Evolutionary conservation across 1,139 yeast species (phyloP).

Genomic region (Kodamaea arcana): DNA sequence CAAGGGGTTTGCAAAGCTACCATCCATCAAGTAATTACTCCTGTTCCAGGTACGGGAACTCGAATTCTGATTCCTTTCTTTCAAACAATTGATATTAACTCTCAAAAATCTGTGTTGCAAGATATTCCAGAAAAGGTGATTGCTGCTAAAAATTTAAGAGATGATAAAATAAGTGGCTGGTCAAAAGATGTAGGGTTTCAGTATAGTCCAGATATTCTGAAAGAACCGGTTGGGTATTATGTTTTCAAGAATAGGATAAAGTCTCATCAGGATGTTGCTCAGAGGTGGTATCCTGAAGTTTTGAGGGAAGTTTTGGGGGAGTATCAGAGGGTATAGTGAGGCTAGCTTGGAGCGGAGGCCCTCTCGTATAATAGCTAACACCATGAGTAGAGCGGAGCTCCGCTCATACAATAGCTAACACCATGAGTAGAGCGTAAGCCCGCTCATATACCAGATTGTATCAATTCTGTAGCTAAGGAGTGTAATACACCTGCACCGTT

Average conservation of each 20-base stretch:
- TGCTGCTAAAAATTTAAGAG: conserved; percentile 32
- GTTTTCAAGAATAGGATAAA: conserved; percentile 62
- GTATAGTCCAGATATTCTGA: conserved; percentile 39
- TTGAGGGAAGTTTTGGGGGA: conserved; percentile 27
- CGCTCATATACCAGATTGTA: no score
- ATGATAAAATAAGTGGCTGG: conserved; percentile 34
- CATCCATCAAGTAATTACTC: conserved; percentile 59
- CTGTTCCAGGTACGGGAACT: conserved; percentile 50
- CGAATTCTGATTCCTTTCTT: conserved; percentile 53
- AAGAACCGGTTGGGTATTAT: conserved; percentile 53
- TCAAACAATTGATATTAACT: conserved; percentile 49
- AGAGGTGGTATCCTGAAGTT: conserved; percentile 57
- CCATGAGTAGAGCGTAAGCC: no score
- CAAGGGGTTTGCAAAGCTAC: conserved; percentile 61
- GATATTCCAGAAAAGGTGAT: conserved; percentile 31
- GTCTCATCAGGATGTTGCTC: conserved; percentile 66
- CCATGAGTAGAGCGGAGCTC: no score
- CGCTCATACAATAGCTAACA: no score
- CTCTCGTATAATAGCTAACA: no score
- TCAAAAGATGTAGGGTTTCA: conserved; percentile 50
- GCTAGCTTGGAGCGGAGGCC: no score
- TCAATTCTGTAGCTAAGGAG: no score
- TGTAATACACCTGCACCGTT: no score
- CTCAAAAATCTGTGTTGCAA: conserved; percentile 30
- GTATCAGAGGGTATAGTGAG: no score